Conservation (phyloP, 495 filamentous ascomycete species). For the Penicillium paradoxum region DNA sequence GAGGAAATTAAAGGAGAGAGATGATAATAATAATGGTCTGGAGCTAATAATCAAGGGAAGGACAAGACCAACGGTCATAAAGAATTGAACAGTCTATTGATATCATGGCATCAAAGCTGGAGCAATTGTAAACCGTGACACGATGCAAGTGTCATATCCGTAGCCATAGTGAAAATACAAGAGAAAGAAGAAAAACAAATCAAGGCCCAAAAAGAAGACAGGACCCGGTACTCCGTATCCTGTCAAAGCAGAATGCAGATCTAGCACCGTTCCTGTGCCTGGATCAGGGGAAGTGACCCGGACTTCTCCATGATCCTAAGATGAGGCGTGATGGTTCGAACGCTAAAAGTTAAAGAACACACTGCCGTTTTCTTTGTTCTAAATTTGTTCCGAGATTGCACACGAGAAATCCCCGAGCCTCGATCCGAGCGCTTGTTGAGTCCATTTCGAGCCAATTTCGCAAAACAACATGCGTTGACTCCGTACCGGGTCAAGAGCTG, state of each 20-base stretch:
- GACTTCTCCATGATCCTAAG: constrained; percentile 23
- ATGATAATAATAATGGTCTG: constrained; percentile 5
- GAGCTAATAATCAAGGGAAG: constrained; percentile 13
- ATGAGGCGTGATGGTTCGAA: constrained; percentile 18
- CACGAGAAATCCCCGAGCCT: neutral
- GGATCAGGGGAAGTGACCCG: constrained; percentile 25
- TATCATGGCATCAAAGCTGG: constrained; percentile 20
- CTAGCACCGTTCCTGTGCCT: constrained; percentile 17
- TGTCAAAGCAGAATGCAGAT: constrained; percentile 22
- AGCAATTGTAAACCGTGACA: constrained; percentile 12
- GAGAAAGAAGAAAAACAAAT: constrained; percentile 6
- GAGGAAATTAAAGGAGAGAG: neutral
- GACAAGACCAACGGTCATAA: constrained; percentile 18
- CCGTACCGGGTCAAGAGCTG: neutral
- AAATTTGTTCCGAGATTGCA: constrained; percentile 3
- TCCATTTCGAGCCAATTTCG: neutral
- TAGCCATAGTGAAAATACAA: constrained; percentile 7
- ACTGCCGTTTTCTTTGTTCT: constrained; percentile 8
- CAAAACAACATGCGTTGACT: neutral
- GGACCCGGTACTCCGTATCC: constrained; percentile 9
- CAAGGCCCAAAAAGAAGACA: neutral
- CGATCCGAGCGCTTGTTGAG: neutral
- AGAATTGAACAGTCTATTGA: constrained; percentile 8
- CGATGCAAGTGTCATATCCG: constrained; percentile 10
- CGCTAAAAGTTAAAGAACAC: constrained; percentile 27